Base-by-base conservation (phyloP, 176 grass and related monocot species). In the Saccharum officinarum region DNA sequence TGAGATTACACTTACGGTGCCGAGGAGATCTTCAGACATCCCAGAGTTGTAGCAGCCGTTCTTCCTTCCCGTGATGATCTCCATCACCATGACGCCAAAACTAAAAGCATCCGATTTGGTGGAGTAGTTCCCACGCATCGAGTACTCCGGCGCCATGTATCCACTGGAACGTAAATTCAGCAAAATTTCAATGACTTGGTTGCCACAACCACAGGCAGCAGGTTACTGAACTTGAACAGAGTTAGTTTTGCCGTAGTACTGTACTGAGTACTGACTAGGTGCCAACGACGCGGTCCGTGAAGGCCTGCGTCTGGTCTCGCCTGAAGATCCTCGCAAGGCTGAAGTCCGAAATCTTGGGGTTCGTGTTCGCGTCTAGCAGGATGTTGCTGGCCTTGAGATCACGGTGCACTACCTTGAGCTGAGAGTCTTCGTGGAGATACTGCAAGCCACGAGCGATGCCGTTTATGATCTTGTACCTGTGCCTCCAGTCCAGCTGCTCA, bases 341-440 rank as follows among this genome's bases (percentile, higher is more conserved):
- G 3, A 96, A 96, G 12, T 46, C 45, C 3, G 45, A 87, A 9
- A 96, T 96, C 75, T 96, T 96, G 10, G 94, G 91, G 62, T 78
- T 91, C 80, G 89, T 85, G 52, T 78, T 50, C 4, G 6, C 6
- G 31, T 89, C 87, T 0, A 89, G 31, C 47, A 89, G 39, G 12
- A 89, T 14, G 71, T 89, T 89, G 77, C 87, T 81, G 9, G 85
- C 70, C 23, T 87, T 87, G 60, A 87, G 85, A 1, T 87, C 85
- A 16, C 85, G 85, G 22, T 96, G 94, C 6, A 96, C 82, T 3
- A 95, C 88, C 25, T 25, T 91, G 37, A 93, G 50, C 55, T 84
- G 90, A 0, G 91, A 96, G 52, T 97, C 91, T 63, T 97, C 88
- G 4, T 93, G 94, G 3, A 96, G 89, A 44, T 96, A 96, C 47